These are phyloP conservation scores for Alliaria petiolata DNA, from an alignment of 345 rosid genomes.

Conservation along the genomic window DNA sequence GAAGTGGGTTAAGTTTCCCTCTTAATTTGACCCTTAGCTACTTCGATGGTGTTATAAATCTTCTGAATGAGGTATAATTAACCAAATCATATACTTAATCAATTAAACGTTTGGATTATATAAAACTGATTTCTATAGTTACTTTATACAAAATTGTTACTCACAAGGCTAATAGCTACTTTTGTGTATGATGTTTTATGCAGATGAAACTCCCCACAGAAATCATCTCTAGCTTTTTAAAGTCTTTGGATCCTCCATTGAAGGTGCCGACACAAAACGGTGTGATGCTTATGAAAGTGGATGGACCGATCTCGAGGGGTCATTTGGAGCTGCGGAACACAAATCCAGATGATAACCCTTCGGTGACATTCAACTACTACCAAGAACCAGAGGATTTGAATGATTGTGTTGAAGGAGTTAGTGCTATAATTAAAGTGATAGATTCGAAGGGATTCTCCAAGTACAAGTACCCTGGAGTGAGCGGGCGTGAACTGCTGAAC, in stretches of 20 bases:
- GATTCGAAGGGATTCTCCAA: constrained; percentile 41
- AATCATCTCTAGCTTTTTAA: neutral
- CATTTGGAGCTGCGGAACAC: neutral
- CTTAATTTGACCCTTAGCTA: constrained; percentile 37
- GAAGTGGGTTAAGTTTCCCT: constrained; percentile 45
- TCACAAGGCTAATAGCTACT: neutral
- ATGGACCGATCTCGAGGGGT: constrained; percentile 4
- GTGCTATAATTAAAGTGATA: constrained; percentile 40
- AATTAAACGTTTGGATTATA: neutral
- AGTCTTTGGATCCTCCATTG: neutral
- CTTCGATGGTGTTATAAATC: constrained; percentile 21
- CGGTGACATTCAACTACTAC: constrained; percentile 54
- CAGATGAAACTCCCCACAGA: constrained; percentile 5
- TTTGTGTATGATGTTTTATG: neutral
- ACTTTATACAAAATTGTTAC: neutral
- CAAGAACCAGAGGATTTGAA: constrained; percentile 54
- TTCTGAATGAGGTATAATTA: constrained; percentile 45
- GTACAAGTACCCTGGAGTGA: constrained; percentile 38
- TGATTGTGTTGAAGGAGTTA: constrained; percentile 54
- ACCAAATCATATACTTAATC: neutral
- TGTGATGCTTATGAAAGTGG: neutral
- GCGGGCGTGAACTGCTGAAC: constrained; percentile 37
- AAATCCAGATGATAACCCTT: constrained; percentile 4
- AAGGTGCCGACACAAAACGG: neutral
- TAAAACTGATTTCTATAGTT: no score